Base-by-base conservation (phyloP, 2,329 filamentous ascomycete species). In the Sordariomycetes sp. region DNA sequence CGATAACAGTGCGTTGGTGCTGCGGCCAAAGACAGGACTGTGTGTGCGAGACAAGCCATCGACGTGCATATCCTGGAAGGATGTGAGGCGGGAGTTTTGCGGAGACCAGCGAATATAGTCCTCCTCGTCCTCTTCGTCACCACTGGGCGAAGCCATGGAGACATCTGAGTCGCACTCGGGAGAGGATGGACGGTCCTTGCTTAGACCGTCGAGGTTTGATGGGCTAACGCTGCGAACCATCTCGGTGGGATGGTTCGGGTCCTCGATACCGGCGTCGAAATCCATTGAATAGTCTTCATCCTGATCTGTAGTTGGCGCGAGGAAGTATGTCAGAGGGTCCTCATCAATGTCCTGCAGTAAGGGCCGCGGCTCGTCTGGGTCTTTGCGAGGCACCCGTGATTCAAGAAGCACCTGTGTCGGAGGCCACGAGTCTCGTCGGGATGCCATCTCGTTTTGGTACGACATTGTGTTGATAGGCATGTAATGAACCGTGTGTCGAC, bases 251-350 rank as follows among this genome's bases (percentile, higher is more conserved):
- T 58, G 58, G 38, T 55, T 63, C 35, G 57, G 48, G 43, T 70
- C 63, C 46, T 75, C 70, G 47, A 76, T 76, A 36, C 72, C 70
- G 24, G 72, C 72, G 46, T 75, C 70, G 43, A 72, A 67, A 42
- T 71, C 67, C 54, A 68, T 57, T 49, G 67, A 61, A 41, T 57
- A 57, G 29, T 58, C 50, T 18, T 61, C 49, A 20, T 64, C 53
- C 21, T 55, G 44, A 21, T 57, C 58, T 1, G 66, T 58, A 0
- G 62, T 56, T 2, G 71, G 66, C 2, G 70, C 72, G 27, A 75
- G 60, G 42, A 75, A 76, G 48, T 71, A 74, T 31, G 61, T 67
- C 33, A 75, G 58, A 12, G 72, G 71, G 41, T 74, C 65, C 30
- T 70, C 61, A 40, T 70, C 64, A 34, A 69, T 65, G 37, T 67